A percentile compares a stretch with the other conserved stretches of the same genome.
Evolutionary conservation across 208 protist genomes (phyloP).

Genomic region (Crithidia thermophila): DNA sequence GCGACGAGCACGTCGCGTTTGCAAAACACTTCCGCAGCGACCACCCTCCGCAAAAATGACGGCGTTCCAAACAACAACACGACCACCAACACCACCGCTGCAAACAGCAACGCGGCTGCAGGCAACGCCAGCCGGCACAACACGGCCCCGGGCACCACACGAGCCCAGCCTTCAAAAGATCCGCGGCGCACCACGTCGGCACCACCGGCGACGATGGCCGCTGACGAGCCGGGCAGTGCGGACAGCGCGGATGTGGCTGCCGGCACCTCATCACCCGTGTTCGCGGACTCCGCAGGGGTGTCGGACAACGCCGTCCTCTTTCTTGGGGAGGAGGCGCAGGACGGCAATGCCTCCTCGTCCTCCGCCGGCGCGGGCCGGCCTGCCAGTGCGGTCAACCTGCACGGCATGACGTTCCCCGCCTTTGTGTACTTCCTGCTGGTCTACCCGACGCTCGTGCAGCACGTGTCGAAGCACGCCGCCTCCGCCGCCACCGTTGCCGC

Average conservation of each 20-base stretch:
- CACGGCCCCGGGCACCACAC: not conserved
- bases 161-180: not conserved
- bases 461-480: not conserved
- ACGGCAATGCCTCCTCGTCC: not conserved
- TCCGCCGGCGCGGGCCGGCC: not conserved
- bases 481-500: constrained; percentile 4
- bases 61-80: too few relatives aligned
- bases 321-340: not conserved
- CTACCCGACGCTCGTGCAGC: constrained; percentile 22
- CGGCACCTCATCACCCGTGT: not conserved
- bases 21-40: too few relatives aligned
- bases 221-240: not conserved
- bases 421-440: constrained; percentile 72
- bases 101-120: not conserved
- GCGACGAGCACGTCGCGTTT: too few relatives aligned
- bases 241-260: not conserved
- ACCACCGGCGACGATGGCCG: not conserved
- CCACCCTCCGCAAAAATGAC: too few relatives aligned
- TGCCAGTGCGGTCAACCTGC: not conserved
- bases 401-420: constrained; percentile 51
- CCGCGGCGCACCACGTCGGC: constrained; percentile 2
- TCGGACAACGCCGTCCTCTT: not conserved
- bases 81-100: too few relatives aligned
- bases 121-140: not conserved
- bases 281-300: not conserved